Percentiles rank a stretch among this genome's conserved stretches.
Conservation (phyloP, 495 filamentous ascomycete genomes). For the Terfezia boudieri region DNA sequence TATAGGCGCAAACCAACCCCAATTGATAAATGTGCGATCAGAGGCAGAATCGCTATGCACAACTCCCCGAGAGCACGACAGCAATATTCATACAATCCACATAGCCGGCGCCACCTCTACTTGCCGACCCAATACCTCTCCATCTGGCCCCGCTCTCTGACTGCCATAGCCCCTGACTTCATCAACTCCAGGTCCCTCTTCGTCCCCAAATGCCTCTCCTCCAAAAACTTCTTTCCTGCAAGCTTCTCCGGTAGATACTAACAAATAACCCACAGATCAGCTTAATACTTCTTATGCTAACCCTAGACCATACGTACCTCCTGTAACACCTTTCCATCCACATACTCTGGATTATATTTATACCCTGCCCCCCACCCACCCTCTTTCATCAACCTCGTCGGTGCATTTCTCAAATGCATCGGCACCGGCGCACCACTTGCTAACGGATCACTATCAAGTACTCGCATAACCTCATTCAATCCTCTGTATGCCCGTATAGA, state of each 20-base stretch:
- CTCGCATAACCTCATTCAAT: slow-evolving; percentile 52
- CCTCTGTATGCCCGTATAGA: slow-evolving; percentile 68
- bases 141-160: too few relatives aligned
- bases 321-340: slow-evolving; percentile 63
- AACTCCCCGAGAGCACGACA: too few relatives aligned
- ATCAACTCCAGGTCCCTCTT: slow-evolving; percentile 43
- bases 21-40: too few relatives aligned
- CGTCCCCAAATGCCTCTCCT: slow-evolving; percentile 58
- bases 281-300: not conserved
- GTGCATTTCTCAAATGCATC: slow-evolving; percentile 73
- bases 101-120: too few relatives aligned
- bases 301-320: slow-evolving; percentile 23
- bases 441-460: slow-evolving; percentile 49
- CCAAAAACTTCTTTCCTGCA: slow-evolving; percentile 47
- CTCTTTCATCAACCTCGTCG: slow-evolving; percentile 80
- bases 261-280: not conserved
- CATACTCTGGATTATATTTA: slow-evolving; percentile 86
- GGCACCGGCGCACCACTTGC: slow-evolving; percentile 61
- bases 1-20: too few relatives aligned
- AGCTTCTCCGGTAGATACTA: slow-evolving; percentile 58
- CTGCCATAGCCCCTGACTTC: not conserved
- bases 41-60: too few relatives aligned
- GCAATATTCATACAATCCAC: too few relatives aligned
- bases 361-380: slow-evolving; percentile 76
- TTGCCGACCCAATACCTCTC: too few relatives aligned